Evolutionary conservation across 352 stramenopile species (phyloP).

Genomic region (Pythium sukuiense): DNA sequence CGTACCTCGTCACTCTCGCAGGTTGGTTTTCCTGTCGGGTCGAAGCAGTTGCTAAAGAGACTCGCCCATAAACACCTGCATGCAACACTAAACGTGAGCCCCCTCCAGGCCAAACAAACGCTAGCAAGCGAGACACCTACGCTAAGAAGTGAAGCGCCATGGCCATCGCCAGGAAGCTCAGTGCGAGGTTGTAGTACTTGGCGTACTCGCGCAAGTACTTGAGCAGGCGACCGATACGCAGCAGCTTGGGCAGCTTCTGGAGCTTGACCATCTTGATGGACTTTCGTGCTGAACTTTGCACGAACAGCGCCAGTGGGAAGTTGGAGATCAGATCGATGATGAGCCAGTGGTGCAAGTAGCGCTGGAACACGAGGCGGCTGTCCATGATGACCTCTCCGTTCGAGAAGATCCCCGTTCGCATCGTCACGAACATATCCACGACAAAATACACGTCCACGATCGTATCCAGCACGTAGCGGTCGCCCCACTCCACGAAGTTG

Average conservation of each 20-base stretch:
- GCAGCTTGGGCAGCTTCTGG: constrained; percentile 82
- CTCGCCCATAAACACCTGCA: constrained; percentile 65
- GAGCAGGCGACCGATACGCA: constrained; percentile 68
- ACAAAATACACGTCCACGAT: constrained; percentile 86
- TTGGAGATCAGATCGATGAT: constrained; percentile 83
- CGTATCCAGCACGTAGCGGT: constrained; percentile 48
- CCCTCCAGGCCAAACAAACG: neutral
- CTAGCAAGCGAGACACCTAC: constrained; percentile 11
- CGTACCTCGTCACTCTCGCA: constrained; percentile 47
- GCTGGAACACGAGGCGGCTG: constrained; percentile 44
- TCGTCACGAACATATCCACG: constrained; percentile 77
- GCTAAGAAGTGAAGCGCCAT: constrained; percentile 73
- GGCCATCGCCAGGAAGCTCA: constrained; percentile 65
- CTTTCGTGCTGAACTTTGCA: constrained; percentile 53
- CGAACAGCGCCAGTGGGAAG: constrained; percentile 74
- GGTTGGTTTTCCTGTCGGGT: constrained; percentile 23
- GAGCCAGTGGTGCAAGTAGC: constrained; percentile 83
- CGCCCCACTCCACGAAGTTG: constrained; percentile 62
- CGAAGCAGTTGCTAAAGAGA: constrained; percentile 66
- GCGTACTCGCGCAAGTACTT: constrained; percentile 82
- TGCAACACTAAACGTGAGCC: neutral
- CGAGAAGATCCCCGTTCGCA: constrained; percentile 70
- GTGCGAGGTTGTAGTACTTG: constrained; percentile 82
- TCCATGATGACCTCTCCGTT: constrained; percentile 87
- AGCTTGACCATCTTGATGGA: constrained; percentile 85